Percentiles rank a stretch among this genome's conserved stretches.
Evolutionary conservation across 495 filamentous ascomycete genomes (phyloP).

Genomic region (Penicillium turbatum): DNA sequence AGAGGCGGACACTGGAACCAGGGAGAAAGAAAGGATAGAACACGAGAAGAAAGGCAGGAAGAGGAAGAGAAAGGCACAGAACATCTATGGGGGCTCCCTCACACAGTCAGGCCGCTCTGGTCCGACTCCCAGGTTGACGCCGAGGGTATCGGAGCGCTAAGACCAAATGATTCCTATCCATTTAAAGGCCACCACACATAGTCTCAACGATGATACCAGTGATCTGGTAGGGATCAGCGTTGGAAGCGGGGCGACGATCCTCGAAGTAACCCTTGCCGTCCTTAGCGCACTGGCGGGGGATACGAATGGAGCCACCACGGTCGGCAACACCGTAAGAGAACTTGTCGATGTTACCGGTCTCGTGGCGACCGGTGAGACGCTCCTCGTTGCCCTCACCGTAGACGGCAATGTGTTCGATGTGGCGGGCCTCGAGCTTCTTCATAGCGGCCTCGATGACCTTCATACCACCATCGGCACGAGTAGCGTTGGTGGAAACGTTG

Average conservation of each 20-base stretch:
- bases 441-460: slow-evolving; percentile 83
- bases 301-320: slow-evolving; percentile 90
- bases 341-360: slow-evolving; percentile 89
- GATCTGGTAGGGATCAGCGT: slow-evolving; percentile 95
- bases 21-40: slow-evolving; percentile 17
- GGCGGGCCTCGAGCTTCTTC: slow-evolving; percentile 83
- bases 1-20: slow-evolving; percentile 26
- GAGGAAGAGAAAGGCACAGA: slow-evolving; percentile 10
- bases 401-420: slow-evolving; percentile 92
- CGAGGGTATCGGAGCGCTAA: slow-evolving; percentile 50
- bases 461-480: slow-evolving; percentile 90
- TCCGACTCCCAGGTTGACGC: slow-evolving; percentile 42
- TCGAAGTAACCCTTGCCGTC: slow-evolving; percentile 99
- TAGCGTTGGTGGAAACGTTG: slow-evolving; percentile 87
- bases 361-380: slow-evolving; percentile 92
- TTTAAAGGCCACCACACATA: slow-evolving; percentile 47
- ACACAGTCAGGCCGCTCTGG: slow-evolving; percentile 40
- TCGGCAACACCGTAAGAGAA: slow-evolving; percentile 96
- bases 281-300: slow-evolving; percentile 82
- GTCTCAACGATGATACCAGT: slow-evolving; percentile 90
- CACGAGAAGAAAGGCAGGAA: slow-evolving; percentile 7
- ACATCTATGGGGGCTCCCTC: slow-evolving; percentile 37
- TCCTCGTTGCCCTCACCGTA: slow-evolving; percentile 92
- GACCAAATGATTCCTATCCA: slow-evolving; percentile 33
- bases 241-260: slow-evolving; percentile 90